Base-by-base conservation (phyloP, 2,329 filamentous ascomycete species). In the Penicillium sp. region DNA sequence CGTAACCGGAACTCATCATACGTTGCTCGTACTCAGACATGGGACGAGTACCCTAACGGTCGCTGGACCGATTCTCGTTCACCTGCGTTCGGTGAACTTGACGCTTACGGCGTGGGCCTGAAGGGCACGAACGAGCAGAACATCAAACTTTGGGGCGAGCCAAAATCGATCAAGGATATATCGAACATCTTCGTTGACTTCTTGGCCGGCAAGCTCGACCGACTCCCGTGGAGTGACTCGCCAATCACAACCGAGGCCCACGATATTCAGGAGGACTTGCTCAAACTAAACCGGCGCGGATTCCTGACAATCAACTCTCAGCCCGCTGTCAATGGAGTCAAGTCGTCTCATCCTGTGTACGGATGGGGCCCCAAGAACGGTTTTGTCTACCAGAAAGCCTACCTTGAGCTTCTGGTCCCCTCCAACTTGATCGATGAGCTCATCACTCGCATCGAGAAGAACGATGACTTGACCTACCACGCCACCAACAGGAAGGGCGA, bases 41-140 rank as follows among this genome's bases (percentile, higher is more conserved):
- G 94, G 94, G 94, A 99, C 68, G 94, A 99, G 74, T 99, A 97
- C 67, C 94, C 94, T 53, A 99, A 99, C 80, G 94, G 94, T 44
- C 89, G 94, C 74, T 99, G 94, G 94, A 95, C 94, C 76, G 94
- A 99, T 75, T 93, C 92, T 50, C 85, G 94, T 61, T 97, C 93
- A 56, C 94, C 94, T 58, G 94, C 94, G 48, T 99, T 97, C 69
- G 94, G 94, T 68, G 91, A 97, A 75, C 80, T 97, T 50, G 93
- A 97, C 75, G 87, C 91, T 9, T 97, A 99, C 69, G 93, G 92
- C 41, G 91, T 97, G 66, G 91, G 92, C 42, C 77, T 99, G 66
- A 95, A 93, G 64, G 94, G 94, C 30, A 95, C 90, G 49, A 99
- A 96, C 71, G 92, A 97, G 76, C 88, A 93, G 67, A 97, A 97